Evolutionary conservation across 345 rosid species (phyloP), one percentile per base, ranked within the genome.

Genomic region (Gossypium raimondii): DNA sequence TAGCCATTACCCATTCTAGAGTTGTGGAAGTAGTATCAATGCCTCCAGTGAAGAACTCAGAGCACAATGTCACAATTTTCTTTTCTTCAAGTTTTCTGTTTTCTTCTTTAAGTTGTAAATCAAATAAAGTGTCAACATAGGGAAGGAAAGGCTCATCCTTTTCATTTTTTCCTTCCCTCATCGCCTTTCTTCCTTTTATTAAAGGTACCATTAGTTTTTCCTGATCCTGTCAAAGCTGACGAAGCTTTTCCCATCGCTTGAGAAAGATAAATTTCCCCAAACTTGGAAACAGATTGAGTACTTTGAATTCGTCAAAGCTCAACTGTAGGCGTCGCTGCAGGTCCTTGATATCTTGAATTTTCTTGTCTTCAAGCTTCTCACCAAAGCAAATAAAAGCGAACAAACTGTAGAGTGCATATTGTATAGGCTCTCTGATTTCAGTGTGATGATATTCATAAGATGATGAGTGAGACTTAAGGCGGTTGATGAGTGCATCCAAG

Each of bases 331-430:
- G 14, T 11, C 63, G 57, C 50, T 73, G 72, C 11, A 24, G 22
- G 2, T 69, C 17, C 51, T 62, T 74, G 7, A 80, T 38, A 9
- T 73, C 43, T 47, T 55, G 59, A 11, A 77, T 56, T 58, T 63
- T 48, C 16, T 20, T 9, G 45, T 73, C 63, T 8, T 69, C 58
- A 47, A 77, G 68, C 50, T 62, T 62, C n/a, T 77, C 76, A 5
- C 78, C 83, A 1, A 77, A 74, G 69, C 74, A 77, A 75, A 81
- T 81, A 0, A 77, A 20, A 29, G 70, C 76, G 4, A 77, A 25
- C 52, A 81, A 38, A 51, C 59, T 58, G 52, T 69, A 81, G 50
- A 77, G 58, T 41, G 72, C 72, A 1, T 70, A 60, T 10, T 24
- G 67, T 17, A 73, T 12, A 43, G 45, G 44, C 48, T 56, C 51